Conservation (phyloP, 2,329 filamentous ascomycete genomes). For the Phyllosticta citriasiana region DNA sequence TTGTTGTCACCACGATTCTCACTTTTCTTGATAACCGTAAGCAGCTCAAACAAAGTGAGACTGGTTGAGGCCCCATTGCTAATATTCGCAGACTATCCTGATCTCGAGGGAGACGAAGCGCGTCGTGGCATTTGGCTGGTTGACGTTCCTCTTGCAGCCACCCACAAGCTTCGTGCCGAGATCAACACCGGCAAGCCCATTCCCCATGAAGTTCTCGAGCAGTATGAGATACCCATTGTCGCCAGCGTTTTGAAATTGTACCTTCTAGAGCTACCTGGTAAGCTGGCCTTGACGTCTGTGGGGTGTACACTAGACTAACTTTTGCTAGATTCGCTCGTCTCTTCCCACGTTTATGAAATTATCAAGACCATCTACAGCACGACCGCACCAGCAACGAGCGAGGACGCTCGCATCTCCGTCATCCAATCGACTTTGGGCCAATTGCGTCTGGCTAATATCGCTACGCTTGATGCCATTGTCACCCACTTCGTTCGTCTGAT, state of each 20-base stretch:
- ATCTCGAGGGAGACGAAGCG: conserved; percentile 91
- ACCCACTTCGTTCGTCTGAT: conserved; percentile 97
- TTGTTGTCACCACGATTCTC: conserved; percentile 83
- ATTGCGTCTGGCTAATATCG: conserved; percentile 91
- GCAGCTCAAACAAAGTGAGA: conserved; percentile 13
- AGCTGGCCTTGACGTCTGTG: conserved; percentile 20
- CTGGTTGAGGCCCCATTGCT: conserved; percentile 8
- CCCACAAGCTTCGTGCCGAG: conserved; percentile 70
- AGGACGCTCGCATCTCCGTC: conserved; percentile 74
- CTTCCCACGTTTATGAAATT: conserved; percentile 97
- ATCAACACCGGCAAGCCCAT: conserved; percentile 83
- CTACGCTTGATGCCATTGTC: conserved; percentile 94
- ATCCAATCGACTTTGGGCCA: conserved; percentile 94
- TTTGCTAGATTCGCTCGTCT: conserved; percentile 79
- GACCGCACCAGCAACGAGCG: conserved; percentile 55
- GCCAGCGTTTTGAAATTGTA: conserved; percentile 91
- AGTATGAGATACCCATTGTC: conserved; percentile 89
- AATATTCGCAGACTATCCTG: conserved; percentile 60
- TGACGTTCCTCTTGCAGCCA: conserved; percentile 76
- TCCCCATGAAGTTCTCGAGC: conserved; percentile 64
- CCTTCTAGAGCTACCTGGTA: conserved; percentile 85
- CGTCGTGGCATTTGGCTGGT: conserved; percentile 88
- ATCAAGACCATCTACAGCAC: conserved; percentile 93
- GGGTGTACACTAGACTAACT: background rate
- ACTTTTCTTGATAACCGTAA: conserved; percentile 83